Conservation (phyloP, 805 yeast genomes). For the Barnettozyma botsteinii region DNA sequence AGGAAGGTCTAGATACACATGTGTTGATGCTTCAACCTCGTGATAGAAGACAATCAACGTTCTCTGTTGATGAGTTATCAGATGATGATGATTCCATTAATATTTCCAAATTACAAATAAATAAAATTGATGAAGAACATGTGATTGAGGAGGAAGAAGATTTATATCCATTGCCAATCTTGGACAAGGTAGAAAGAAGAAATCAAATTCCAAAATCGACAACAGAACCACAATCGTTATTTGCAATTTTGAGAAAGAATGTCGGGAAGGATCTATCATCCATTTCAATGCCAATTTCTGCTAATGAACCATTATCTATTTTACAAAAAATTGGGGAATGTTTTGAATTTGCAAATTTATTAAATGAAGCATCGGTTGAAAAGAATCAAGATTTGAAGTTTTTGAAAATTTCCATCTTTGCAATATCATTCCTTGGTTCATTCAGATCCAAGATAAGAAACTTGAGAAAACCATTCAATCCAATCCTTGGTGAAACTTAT, state of each 20-base stretch:
- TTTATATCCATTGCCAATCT: conserved; percentile 66
- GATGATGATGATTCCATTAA: conserved; percentile 24
- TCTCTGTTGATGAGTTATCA: conserved; percentile 22
- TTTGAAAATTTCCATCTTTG: conserved; percentile 73
- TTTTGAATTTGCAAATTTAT: conserved; percentile 66
- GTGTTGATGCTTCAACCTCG: conserved; percentile 13
- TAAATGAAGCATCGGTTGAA: conserved; percentile 52
- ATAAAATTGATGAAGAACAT: conserved; percentile 2
- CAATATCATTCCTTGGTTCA: conserved; percentile 66
- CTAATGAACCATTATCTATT: conserved; percentile 86
- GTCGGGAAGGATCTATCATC: conserved; percentile 87
- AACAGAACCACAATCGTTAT: conserved; percentile 73
- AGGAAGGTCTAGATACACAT: conserved; percentile 35
- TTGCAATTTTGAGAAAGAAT: conserved; percentile 77
- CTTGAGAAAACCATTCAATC: conserved; percentile 88
- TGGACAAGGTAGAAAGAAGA: conserved; percentile 43
- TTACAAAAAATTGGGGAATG: conserved; percentile 76
- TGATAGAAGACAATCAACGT: conserved; percentile 3
- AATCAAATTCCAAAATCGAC: conserved; percentile 51
- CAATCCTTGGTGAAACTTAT: conserved; percentile 87
- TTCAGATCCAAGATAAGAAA: conserved; percentile 71
- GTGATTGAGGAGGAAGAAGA: conserved; percentile 24
- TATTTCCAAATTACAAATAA: conserved; percentile 11
- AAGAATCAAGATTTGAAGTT: conserved; percentile 49
- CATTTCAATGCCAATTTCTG: conserved; percentile 88